Evolutionary conservation across 2,329 filamentous ascomycete genomes (phyloP).

Genomic region (Cadophora malorum): DNA sequence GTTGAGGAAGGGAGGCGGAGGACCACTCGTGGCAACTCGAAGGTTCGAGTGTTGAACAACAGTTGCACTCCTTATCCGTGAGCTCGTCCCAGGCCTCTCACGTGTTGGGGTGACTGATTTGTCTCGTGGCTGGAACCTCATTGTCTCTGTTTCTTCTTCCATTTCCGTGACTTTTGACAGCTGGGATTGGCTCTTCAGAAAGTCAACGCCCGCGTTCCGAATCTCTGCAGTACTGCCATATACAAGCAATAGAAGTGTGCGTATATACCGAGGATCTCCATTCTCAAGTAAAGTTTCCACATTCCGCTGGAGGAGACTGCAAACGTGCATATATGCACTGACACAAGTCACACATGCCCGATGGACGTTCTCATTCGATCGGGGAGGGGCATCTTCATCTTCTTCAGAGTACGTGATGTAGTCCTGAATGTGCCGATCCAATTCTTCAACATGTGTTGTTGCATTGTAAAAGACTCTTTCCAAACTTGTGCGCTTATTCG

Average conservation of each 20-base stretch:
- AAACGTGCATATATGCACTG: slow-evolving; percentile 70
- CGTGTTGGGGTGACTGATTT: slow-evolving; percentile 60
- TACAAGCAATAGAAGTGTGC: slow-evolving; percentile 66
- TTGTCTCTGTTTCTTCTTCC: slow-evolving; percentile 15
- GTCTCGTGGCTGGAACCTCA: slow-evolving; percentile 53
- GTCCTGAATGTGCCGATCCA: slow-evolving; percentile 69
- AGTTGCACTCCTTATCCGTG: slow-evolving; percentile 44
- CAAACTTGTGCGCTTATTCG: slow-evolving; percentile 66
- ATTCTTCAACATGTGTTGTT: slow-evolving; percentile 68
- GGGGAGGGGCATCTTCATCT: slow-evolving; percentile 54
- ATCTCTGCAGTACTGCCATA: slow-evolving; percentile 74
- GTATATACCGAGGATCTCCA: slow-evolving; percentile 70
- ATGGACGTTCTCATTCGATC: slow-evolving; percentile 69
- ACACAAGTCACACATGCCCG: slow-evolving; percentile 68
- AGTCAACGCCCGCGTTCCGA: slow-evolving; percentile 47
- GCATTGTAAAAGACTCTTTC: slow-evolving; percentile 74
- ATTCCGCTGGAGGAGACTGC: slow-evolving; percentile 64
- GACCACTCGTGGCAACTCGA: slow-evolving; percentile 62
- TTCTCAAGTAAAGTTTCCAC: slow-evolving; percentile 70
- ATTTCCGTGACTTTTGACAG: slow-evolving; percentile 12
- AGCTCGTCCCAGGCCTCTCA: slow-evolving; percentile 52
- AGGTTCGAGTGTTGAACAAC: slow-evolving; percentile 48
- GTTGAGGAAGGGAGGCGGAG: slow-evolving; percentile 56
- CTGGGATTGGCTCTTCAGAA: slow-evolving; percentile 17
- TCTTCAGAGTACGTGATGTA: slow-evolving; percentile 60